A percentile compares a stretch with the other conserved stretches of the same genome.
These are phyloP conservation scores for Hondaea fermentalgiana DNA, from an alignment of 108 stramenopile species.

Conservation along the genomic window DNA sequence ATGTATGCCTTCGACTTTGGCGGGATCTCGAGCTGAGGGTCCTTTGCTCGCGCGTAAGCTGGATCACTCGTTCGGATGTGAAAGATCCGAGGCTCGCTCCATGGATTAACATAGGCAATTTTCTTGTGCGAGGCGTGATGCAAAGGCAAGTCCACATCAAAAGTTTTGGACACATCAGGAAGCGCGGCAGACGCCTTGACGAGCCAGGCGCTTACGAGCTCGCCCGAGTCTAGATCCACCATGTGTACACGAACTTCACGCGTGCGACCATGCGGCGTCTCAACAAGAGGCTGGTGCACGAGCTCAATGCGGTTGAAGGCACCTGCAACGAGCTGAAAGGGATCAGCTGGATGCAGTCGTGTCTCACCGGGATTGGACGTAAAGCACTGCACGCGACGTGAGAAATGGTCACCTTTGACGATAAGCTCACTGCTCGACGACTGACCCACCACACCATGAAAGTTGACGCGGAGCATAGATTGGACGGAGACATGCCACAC, in stretches of 20 bases:
- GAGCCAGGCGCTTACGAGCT: conserved; percentile 50
- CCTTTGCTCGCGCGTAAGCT: conserved; percentile 32
- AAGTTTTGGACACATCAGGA: conserved; percentile 49
- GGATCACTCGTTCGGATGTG: conserved; percentile 38
- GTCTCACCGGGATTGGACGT: conserved; percentile 30
- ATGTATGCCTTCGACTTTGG: conserved; percentile 41
- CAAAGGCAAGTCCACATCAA: conserved; percentile 40
- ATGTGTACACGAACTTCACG: conserved; percentile 35
- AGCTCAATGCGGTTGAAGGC: conserved; percentile 50
- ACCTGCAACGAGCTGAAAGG: conserved; percentile 51
- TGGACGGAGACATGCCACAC: conserved; percentile 53
- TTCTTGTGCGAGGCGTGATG: conserved; percentile 39
- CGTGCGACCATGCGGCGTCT: conserved; percentile 15
- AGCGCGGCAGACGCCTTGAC: conserved; percentile 33
- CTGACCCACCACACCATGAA: conserved; percentile 44
- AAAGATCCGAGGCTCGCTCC: conserved; percentile 36
- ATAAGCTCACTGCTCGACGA: conserved; percentile 41
- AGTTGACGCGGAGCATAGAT: conserved; percentile 40
- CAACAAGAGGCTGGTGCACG: conserved; percentile 21
- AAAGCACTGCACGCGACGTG: conserved; percentile 39
- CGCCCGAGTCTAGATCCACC: conserved; percentile 46
- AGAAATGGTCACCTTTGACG: conserved; percentile 49
- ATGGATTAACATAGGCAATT: conserved; percentile 50
- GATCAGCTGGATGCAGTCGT: conserved; percentile 29
- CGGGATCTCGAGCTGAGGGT: conserved; percentile 34